A percentile compares a stretch with the other conserved stretches of the same genome.
Evolutionary conservation across 805 yeast genomes (phyloP).

Genomic region (Zygosaccharomyces bisporus): DNA sequence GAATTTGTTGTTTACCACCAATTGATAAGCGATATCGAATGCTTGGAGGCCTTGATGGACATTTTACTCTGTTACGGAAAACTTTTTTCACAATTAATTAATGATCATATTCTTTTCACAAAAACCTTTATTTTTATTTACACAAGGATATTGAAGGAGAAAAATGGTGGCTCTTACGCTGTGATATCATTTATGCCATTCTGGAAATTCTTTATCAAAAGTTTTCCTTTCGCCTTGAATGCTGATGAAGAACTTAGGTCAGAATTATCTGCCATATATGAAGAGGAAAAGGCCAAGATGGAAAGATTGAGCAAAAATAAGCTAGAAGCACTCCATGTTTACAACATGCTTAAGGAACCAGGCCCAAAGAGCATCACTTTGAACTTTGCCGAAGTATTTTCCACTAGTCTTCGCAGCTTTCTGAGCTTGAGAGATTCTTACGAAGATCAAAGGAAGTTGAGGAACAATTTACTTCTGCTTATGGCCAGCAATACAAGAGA

Average conservation of each 20-base stretch:
- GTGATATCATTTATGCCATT: conserved; percentile 31
- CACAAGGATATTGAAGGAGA: conserved; percentile 22
- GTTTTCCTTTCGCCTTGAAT: conserved; percentile 28
- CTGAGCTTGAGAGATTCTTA: conserved; percentile 12
- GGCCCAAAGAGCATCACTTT: conserved; percentile 6
- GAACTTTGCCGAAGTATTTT: conserved; percentile 32
- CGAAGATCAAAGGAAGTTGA: conserved; percentile 13
- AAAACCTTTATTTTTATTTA: conserved; percentile 32
- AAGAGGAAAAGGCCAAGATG: conserved; percentile 28
- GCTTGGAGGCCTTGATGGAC: conserved; percentile 30
- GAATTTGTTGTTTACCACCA: conserved; percentile 35
- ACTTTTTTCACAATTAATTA: conserved; percentile 38
- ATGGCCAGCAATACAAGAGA: conserved; percentile 25
- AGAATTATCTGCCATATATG: conserved; percentile 28
- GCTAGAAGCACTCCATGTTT: conserved; percentile 15
- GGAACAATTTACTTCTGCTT: conserved; percentile 24
- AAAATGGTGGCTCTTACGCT: conserved; percentile 23
- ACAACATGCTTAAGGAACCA: conserved; percentile 16
- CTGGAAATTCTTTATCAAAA: conserved; percentile 35
- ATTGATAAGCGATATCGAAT: conserved; percentile 27
- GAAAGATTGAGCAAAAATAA: conserved; percentile 24
- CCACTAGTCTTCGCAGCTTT: conserved; percentile 27
- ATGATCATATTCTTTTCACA: conserved; percentile 37
- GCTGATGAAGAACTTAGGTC: conserved; percentile 30
- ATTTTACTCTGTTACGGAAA: conserved; percentile 30